Percentiles rank a stretch among this genome's conserved stretches.
Evolutionary conservation across 495 filamentous ascomycete genomes (phyloP).

Genomic region (Hypoxylon perforatum): DNA sequence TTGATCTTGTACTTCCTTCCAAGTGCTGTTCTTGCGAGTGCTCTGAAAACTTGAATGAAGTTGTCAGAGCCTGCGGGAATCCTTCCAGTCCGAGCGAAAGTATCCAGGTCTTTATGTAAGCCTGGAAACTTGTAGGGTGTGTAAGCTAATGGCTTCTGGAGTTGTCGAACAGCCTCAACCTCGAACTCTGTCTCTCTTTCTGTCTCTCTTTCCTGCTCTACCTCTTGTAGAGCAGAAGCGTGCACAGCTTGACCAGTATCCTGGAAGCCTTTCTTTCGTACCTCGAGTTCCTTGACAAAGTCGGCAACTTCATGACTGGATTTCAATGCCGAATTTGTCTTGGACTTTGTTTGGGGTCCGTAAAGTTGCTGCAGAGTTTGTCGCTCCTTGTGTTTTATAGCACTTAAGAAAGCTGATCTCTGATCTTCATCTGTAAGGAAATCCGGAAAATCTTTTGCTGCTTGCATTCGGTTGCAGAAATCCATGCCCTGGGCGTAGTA

Average conservation of each 20-base stretch:
- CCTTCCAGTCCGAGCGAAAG: conserved; percentile 42
- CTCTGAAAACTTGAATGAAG: conserved; percentile 33
- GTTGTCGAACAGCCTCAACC: conserved; percentile 61
- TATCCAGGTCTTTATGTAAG: conserved; percentile 43
- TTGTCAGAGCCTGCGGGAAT: conserved; percentile 37
- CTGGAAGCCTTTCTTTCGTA: conserved; percentile 43
- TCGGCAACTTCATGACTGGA: conserved; percentile 35
- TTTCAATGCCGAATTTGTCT: conserved; percentile 4
- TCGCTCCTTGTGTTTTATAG: conserved; percentile 49
- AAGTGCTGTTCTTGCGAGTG: conserved; percentile 37
- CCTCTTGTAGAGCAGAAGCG: conserved; percentile 60
- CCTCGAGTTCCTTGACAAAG: conserved; percentile 48
- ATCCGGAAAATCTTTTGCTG: conserved; percentile 42
- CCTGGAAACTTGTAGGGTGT: conserved; percentile 45
- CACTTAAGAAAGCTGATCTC: conserved; percentile 28
- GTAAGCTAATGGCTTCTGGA: conserved; percentile 49
- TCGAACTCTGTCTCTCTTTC: conserved; percentile 58
- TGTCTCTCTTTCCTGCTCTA: conserved; percentile 63
- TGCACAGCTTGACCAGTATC: conserved; percentile 50
- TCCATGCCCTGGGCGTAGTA: conserved; percentile 67
- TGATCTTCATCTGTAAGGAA: conserved; percentile 33
- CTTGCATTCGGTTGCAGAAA: conserved; percentile 59
- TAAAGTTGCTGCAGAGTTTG: conserved; percentile 52
- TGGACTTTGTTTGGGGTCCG: conserved; percentile 38
- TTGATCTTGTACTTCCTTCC: conserved; percentile 46